phyloP scores from a whole-genome alignment of 1,139 yeast genomes.

The Barnettozyma hawaiiensis region DNA sequence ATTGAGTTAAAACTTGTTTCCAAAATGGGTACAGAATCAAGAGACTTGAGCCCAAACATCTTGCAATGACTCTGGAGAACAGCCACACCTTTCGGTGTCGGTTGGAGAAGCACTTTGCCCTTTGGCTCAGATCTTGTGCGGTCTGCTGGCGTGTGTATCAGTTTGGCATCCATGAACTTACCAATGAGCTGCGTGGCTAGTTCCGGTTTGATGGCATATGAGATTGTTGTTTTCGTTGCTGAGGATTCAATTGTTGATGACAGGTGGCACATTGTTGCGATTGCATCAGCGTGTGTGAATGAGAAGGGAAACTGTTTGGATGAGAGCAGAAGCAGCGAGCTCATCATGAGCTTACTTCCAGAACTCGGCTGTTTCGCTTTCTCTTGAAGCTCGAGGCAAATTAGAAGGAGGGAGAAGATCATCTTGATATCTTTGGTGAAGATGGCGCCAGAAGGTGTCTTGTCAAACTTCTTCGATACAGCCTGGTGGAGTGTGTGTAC shows the following conservation, averaged over 20 bases:
- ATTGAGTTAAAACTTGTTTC: constrained; percentile 59
- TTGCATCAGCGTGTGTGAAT: constrained; percentile 50
- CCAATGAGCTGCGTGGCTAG: constrained; percentile 47
- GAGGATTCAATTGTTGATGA: constrained; percentile 42
- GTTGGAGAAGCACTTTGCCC: constrained; percentile 50
- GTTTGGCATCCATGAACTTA: constrained; percentile 57
- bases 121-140: constrained; percentile 52
- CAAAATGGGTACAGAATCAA: constrained; percentile 41
- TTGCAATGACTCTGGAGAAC: constrained; percentile 56
- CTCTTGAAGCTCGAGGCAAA: constrained; percentile 41
- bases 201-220: constrained; percentile 51
- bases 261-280: constrained; percentile 45
- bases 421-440: constrained; percentile 53
- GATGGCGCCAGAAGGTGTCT: constrained; percentile 47
- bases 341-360: constrained; percentile 25
- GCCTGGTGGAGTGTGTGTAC: constrained; percentile 39
- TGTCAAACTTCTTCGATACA: constrained; percentile 38
- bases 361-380: constrained; percentile 13
- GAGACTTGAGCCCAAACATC: constrained; percentile 45
- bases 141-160: constrained; percentile 73
- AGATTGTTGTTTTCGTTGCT: constrained; percentile 51
- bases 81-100: constrained; percentile 89
- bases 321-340: constrained; percentile 17
- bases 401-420: constrained; percentile 47
- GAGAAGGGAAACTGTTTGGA: constrained; percentile 40